Evolutionary conservation across 768 basidiomycete species (phyloP).

Genomic region (Mrakia blollopis): DNA sequence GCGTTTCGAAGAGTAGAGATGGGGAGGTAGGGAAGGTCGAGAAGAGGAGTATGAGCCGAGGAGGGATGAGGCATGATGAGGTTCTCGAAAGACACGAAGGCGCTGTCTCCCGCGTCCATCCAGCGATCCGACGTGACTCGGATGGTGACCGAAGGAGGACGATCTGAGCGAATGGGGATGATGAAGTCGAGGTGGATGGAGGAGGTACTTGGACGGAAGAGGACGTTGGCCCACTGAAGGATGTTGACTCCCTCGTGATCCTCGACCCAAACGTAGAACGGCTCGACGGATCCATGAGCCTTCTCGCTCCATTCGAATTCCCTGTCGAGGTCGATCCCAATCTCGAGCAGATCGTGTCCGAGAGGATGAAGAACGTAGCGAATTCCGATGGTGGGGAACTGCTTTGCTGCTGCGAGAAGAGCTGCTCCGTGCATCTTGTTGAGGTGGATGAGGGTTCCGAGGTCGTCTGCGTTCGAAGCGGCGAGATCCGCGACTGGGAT

Average conservation of each 20-base stretch:
- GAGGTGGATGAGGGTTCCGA: conserved; percentile 76
- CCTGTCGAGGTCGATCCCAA: conserved; percentile 60
- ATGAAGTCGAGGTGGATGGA: conserved; percentile 67
- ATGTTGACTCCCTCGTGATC: conserved; percentile 75
- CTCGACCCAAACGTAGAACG: conserved; percentile 96
- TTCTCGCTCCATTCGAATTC: conserved; percentile 75
- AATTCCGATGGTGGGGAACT: conserved; percentile 72
- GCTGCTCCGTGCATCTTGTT: conserved; percentile 80
- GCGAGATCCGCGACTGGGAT: conserved; percentile 69
- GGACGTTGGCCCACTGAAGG: conserved; percentile 68
- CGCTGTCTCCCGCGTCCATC: conserved; percentile 81
- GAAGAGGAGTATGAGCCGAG: conserved; percentile 56
- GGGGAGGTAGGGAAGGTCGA: conserved; percentile 71
- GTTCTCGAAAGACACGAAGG: conserved; percentile 58
- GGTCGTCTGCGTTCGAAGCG: conserved; percentile 57
- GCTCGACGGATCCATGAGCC: conserved; percentile 68
- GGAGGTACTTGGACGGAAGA: conserved; percentile 64
- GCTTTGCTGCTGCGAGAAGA: conserved; percentile 69
- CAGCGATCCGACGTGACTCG: conserved; percentile 84
- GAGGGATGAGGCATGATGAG: conserved; percentile 69
- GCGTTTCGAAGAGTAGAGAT: conserved; percentile 54
- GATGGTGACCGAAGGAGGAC: conserved; percentile 64
- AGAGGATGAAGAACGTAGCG: conserved; percentile 71
- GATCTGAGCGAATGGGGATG: conserved; percentile 62
- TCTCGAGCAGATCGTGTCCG: conserved; percentile 72